Conservation (phyloP, 2,329 filamentous ascomycete genomes). For the Neobulgaria alba region DNA sequence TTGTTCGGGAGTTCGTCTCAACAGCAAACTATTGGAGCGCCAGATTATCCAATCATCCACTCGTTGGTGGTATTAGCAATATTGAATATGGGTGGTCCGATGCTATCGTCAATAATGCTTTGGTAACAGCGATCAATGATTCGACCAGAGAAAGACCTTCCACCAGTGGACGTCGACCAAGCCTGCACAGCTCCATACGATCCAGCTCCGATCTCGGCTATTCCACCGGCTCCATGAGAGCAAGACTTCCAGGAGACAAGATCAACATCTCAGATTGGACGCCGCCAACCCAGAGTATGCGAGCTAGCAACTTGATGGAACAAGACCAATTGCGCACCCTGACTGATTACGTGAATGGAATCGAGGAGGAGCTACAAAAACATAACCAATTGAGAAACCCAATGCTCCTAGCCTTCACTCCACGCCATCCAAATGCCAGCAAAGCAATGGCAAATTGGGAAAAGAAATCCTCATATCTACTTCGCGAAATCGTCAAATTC, state of each 20-base stretch:
- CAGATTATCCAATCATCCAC: conserved; percentile 82
- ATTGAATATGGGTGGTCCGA: conserved; percentile 98
- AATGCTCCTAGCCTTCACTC: conserved; percentile 84
- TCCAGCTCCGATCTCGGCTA: conserved; percentile 43
- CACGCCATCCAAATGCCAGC: conserved; percentile 67
- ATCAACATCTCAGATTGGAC: conserved; percentile 81
- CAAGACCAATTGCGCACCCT: conserved; percentile 72
- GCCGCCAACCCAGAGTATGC: conserved; percentile 83
- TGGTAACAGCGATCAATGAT: conserved; percentile 44
- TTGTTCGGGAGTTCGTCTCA: conserved; percentile 86
- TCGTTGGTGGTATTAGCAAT: conserved; percentile 89
- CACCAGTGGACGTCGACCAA: conserved; percentile 25
- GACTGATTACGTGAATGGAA: conserved; percentile 68
- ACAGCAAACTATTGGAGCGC: conserved; percentile 98
- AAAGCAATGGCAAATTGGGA: conserved; percentile 97
- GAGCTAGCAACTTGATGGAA: conserved; percentile 70
- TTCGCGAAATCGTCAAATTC: conserved; percentile 95
- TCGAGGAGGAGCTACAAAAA: conserved; percentile 75
- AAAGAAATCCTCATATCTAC: conserved; percentile 82
- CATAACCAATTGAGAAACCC: conserved; percentile 84
- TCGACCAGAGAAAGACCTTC: conserved; percentile 24
- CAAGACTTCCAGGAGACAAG: conserved; percentile 75
- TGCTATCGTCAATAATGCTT: conserved; percentile 51
- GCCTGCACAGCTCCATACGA: conserved; percentile 51
- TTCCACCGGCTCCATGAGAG: conserved; percentile 18